Percentiles rank a stretch among this genome's conserved stretches.
phyloP scores from a whole-genome alignment of 1,139 yeast genomes.

The Hyphopichia pseudoburtonii region DNA sequence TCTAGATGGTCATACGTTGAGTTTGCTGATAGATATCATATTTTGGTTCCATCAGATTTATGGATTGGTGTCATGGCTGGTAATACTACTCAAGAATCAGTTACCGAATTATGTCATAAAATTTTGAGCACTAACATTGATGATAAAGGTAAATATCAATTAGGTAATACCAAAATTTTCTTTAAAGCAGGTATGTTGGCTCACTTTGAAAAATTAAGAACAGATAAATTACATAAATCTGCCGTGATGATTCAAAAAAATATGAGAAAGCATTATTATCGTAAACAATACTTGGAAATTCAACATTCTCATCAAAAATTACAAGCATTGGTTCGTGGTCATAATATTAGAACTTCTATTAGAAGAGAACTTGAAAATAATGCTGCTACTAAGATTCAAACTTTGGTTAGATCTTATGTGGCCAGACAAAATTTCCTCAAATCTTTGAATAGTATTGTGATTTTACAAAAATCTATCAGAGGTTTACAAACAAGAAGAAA shows the following conservation, averaged over 20 bases:
- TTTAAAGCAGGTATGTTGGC: conserved; percentile 97
- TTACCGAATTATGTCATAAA: conserved; percentile 62
- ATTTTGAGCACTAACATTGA: conserved; percentile 66
- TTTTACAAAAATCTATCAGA: conserved; percentile 68
- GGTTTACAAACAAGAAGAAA: conserved; percentile 60
- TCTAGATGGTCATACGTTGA: conserved; percentile 95
- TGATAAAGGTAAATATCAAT: conserved; percentile 71
- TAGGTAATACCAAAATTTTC: conserved; percentile 87
- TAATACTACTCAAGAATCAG: conserved; percentile 54
- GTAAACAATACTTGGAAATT: conserved; percentile 58
- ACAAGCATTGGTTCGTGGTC: conserved; percentile 69
- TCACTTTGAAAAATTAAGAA: conserved; percentile 79
- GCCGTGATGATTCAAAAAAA: conserved; percentile 88
- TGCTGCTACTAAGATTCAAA: conserved; percentile 76
- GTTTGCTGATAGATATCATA: conserved; percentile 86
- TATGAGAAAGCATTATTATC: conserved; percentile 64
- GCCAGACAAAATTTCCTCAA: conserved; percentile 48
- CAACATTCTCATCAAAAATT: conserved; percentile 53
- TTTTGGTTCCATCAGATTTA: conserved; percentile 68
- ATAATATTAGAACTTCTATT: conserved; percentile 55
- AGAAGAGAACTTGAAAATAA: conserved; percentile 56
- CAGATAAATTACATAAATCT: conserved; percentile 72
- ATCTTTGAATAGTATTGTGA: conserved; percentile 52
- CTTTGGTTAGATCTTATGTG: conserved; percentile 63
- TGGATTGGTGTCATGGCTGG: conserved; percentile 67